A percentile compares a stretch with the other conserved stretches of the same genome.
These are phyloP conservation scores for Scutellaria galericulata DNA, from an alignment of 257 asterid species.

Conservation along the genomic window DNA sequence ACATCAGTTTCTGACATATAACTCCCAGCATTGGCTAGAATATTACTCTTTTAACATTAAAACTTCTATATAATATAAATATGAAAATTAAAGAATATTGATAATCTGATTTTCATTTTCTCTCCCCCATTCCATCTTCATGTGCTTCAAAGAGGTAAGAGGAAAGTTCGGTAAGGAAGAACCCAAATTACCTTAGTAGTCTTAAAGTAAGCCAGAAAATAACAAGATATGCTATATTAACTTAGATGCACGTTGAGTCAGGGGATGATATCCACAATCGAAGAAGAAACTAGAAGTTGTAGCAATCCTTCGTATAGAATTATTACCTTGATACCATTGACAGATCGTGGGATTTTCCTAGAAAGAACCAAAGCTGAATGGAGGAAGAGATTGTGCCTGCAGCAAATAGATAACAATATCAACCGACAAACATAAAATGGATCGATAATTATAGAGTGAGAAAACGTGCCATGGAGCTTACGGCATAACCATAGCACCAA, in stretches of 20 bases:
- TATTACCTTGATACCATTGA: slow-evolving; percentile 73
- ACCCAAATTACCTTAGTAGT: not conserved
- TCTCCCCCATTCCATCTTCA: not conserved
- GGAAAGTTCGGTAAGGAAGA: not conserved
- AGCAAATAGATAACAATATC: slow-evolving; percentile 28
- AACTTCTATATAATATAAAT: too few relatives aligned
- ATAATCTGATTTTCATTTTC: not conserved
- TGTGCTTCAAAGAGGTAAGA: slow-evolving; percentile 1
- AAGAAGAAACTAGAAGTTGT: slow-evolving; percentile 1
- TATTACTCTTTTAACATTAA: too few relatives aligned
- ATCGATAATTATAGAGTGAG: not conserved
- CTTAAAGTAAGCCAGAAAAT: not conserved
- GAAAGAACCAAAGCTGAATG: slow-evolving; percentile 97
- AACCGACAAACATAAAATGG: not conserved
- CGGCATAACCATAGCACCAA: slow-evolving; percentile 99
- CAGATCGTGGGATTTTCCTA: slow-evolving; percentile 88
- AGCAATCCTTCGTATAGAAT: slow-evolving; percentile 11
- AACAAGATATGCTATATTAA: not conserved
- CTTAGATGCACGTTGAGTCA: not conserved
- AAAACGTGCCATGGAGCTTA: slow-evolving; percentile 45
- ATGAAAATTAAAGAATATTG: not conserved
- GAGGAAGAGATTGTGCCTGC: slow-evolving; percentile 96
- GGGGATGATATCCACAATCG: not conserved
- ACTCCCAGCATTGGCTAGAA: not conserved
- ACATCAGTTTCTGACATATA: not conserved